Base-by-base conservation (phyloP, 75 land plant species). In the Sequoia sempervirens region DNA sequence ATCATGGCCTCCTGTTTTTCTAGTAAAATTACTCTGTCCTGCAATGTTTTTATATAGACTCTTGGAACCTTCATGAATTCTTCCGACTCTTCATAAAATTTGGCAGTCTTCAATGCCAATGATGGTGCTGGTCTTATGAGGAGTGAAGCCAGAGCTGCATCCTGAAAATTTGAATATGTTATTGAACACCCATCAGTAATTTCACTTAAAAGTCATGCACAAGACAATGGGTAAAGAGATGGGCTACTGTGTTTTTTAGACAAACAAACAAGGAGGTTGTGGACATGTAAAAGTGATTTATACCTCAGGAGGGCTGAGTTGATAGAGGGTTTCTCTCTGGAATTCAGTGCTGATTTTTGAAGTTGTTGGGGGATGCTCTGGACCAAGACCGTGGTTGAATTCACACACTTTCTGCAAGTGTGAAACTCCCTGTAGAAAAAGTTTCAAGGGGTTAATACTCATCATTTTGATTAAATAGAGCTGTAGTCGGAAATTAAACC, bases 11-110 rank as follows among this genome's bases (percentile, higher is more conserved):
- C 84, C 32, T 86, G 89, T 30, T 54, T 23, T 32, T 82, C 76
- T 23, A 87, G 2, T 2, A 80, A 17, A 41, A 83, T 8, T 8
- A 80, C 38, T 56, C 45, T 82, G 68, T 88, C 89, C 38, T 86
- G 45, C 61, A 58, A 68, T 12, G 89, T 86, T 36, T 88, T 88
- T 4, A 88, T 26, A 70, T 86, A 88, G 4, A 88, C 85, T 45
- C 85, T 61, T 66, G 89, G 89, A 28, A 88, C 81, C 34, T 80
- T 68, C 36, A 53, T 73, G 50, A 87, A 81, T 43, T 78, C 79
- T 38, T 83, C 68, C 0, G 72, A 50, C 13, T 69, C 36, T n/a
- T 41, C 32, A 50, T 28, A 34, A n/a, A 86, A 87, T 28, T 82
- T 74, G n/a, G 75, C 56, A 32, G 58, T 52, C 23, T 75, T 54